Evolutionary conservation across 768 basidiomycete genomes (phyloP).

Genomic region (Boletus speciosus): DNA sequence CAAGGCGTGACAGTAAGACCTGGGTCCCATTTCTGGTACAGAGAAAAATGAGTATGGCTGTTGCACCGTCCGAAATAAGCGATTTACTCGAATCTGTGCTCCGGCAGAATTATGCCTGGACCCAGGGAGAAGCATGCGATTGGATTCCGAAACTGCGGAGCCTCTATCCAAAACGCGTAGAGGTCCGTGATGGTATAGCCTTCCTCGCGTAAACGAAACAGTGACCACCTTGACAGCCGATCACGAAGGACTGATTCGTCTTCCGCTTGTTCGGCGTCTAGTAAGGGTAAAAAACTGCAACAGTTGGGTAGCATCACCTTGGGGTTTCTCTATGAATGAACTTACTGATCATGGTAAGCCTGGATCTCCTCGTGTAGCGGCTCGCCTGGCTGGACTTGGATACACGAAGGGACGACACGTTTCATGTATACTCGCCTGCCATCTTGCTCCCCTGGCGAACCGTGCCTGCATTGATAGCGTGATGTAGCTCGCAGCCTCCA

Average conservation of each 20-base stretch:
- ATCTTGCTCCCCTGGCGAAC: constrained; percentile 6
- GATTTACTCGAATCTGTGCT: constrained; percentile 69
- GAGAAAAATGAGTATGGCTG: background rate
- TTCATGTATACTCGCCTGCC: constrained; percentile 29
- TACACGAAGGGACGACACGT: constrained; percentile 38
- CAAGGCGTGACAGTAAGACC: constrained; percentile 58
- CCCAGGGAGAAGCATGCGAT: constrained; percentile 65
- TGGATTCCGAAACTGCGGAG: constrained; percentile 59
- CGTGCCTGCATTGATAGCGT: constrained; percentile 25
- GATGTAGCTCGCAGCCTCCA: constrained; percentile 60
- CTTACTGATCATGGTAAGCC: constrained; percentile 54
- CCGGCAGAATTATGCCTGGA: constrained; percentile 58
- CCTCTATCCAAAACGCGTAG: constrained; percentile 64
- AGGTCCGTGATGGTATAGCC: constrained; percentile 71
- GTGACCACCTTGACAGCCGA: constrained; percentile 65
- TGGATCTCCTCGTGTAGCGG: constrained; percentile 49
- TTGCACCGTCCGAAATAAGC: background rate
- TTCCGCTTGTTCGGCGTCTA: constrained; percentile 60
- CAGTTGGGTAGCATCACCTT: background rate
- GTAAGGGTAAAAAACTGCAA: constrained; percentile 44
- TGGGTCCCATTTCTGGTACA: constrained; percentile 62
- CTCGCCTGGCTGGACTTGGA: constrained; percentile 35
- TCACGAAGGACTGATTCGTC: constrained; percentile 56
- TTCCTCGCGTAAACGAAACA: constrained; percentile 56
- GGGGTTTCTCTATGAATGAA: background rate